phyloP scores from a whole-genome alignment of 192 early-diverging fungal genomes.

The Funneliformis mosseae region DNA sequence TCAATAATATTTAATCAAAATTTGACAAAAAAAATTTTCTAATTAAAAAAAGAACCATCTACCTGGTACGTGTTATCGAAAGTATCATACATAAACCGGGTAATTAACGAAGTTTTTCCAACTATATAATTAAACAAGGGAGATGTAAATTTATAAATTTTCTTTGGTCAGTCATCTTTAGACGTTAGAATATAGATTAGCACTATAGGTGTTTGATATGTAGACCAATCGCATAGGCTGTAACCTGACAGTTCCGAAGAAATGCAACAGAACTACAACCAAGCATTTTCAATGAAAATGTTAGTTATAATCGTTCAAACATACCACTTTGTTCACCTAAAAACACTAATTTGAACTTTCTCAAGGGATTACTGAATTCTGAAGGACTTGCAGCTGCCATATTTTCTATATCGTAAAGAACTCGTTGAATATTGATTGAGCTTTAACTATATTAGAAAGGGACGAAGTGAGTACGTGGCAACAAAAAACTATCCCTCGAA shows the following conservation, averaged over 20 bases:
- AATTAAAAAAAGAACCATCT: conserved; percentile 12
- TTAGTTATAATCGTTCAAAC: not conserved
- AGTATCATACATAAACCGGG: conserved; percentile 99
- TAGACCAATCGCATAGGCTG: too few species aligned
- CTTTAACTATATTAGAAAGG: not conserved
- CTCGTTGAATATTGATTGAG: not conserved
- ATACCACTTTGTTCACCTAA: conserved; percentile 98
- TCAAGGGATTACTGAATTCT: conserved; percentile 62
- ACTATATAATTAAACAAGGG: conserved; percentile 53
- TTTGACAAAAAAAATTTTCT: conserved; percentile 63
- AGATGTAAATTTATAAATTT: not conserved
- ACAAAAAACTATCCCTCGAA: not conserved
- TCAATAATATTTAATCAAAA: conserved; percentile 99
- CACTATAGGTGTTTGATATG: too few species aligned
- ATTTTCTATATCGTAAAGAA: not conserved
- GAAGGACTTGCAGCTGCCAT: conserved; percentile 31
- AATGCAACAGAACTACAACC: too few species aligned
- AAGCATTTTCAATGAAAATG: too few species aligned
- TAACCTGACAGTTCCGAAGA: not conserved
- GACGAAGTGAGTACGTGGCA: not conserved
- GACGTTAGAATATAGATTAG: too few species aligned
- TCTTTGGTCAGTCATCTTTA: not conserved
- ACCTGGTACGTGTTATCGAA: conserved; percentile 98
- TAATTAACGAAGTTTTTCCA: conserved; percentile 98
- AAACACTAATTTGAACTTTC: conserved; percentile 99